Evolutionary conservation across 345 rosid genomes (phyloP).

Genomic region (Populus pruinosa): DNA sequence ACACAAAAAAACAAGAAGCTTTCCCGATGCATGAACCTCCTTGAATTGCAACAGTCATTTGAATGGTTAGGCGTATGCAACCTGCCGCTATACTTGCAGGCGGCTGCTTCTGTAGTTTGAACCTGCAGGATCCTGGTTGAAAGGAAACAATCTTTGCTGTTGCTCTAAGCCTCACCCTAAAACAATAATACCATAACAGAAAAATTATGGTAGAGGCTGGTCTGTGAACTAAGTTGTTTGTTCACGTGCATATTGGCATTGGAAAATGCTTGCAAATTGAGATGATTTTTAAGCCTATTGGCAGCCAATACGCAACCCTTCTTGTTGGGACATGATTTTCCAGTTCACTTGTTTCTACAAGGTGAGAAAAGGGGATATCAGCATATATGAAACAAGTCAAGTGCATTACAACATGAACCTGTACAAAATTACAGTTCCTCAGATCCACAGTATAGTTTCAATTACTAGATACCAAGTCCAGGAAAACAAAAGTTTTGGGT

Average conservation of each 20-base stretch:
- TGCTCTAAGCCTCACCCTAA: neutral
- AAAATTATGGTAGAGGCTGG: too few relatives aligned
- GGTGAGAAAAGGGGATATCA: neutral
- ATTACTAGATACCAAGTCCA: neutral
- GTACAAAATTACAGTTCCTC: neutral
- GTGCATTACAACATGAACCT: neutral
- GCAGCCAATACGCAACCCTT: neutral
- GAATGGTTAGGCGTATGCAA: neutral
- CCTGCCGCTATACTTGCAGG: neutral
- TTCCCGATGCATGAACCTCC: neutral
- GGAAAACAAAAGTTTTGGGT: neutral
- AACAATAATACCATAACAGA: neutral
- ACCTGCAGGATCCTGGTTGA: neutral
- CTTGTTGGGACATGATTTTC: neutral
- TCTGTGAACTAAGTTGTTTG: too few relatives aligned
- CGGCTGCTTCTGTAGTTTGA: neutral
- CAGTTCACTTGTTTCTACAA: constrained; percentile 13
- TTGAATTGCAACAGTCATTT: neutral
- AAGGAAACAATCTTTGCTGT: neutral
- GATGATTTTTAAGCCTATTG: neutral
- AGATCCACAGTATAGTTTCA: neutral
- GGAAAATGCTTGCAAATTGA: neutral
- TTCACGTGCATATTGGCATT: too few relatives aligned
- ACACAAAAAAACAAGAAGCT: too few relatives aligned
- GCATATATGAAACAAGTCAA: neutral